Percentiles rank a stretch among this genome's conserved stretches.
Evolutionary conservation across 2,329 filamentous ascomycete species (phyloP).

Genomic region (Purpureocillium takamizusanense): DNA sequence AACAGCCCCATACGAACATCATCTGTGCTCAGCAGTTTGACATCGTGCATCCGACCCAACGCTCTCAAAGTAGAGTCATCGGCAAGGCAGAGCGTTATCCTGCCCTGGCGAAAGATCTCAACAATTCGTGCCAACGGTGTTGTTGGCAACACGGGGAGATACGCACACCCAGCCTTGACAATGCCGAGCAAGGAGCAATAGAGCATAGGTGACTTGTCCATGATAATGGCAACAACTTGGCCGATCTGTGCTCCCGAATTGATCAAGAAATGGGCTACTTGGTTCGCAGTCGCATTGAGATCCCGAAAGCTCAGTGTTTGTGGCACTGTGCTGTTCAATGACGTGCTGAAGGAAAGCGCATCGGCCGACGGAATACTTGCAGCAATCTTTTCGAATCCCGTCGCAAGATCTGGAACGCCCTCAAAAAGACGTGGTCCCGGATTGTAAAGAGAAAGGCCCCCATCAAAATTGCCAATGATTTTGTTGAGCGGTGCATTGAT

Average conservation of each 20-base stretch:
- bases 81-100: conserved; percentile 35
- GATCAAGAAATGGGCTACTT: conserved; percentile 46
- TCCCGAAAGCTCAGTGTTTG: conserved; percentile 50
- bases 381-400: conserved; percentile 46
- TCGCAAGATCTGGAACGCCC: conserved; percentile 34
- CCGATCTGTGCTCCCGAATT: conserved; percentile 36
- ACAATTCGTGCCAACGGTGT: conserved; percentile 53
- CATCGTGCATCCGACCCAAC: conserved; percentile 7
- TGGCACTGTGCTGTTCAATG: conserved; percentile 13
- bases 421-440: conserved; percentile 19
- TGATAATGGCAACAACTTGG: conserved; percentile 60
- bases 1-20: conserved; percentile 16
- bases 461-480: too few relatives aligned
- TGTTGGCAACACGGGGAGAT: conserved; percentile 70
- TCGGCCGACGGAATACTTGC: conserved; percentile 36
- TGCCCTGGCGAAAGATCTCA: conserved; percentile 54
- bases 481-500: too few relatives aligned
- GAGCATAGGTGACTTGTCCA: conserved; percentile 66
- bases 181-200: conserved; percentile 69
- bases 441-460: conserved; percentile 40
- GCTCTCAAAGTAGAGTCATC: conserved; percentile 18
- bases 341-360: conserved; percentile 56
- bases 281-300: conserved; percentile 57
- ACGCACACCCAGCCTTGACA: conserved; percentile 67
- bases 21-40: conserved; percentile 25